phyloP scores from a whole-genome alignment of 257 asterid species.

The Cinchona pubescens region DNA sequence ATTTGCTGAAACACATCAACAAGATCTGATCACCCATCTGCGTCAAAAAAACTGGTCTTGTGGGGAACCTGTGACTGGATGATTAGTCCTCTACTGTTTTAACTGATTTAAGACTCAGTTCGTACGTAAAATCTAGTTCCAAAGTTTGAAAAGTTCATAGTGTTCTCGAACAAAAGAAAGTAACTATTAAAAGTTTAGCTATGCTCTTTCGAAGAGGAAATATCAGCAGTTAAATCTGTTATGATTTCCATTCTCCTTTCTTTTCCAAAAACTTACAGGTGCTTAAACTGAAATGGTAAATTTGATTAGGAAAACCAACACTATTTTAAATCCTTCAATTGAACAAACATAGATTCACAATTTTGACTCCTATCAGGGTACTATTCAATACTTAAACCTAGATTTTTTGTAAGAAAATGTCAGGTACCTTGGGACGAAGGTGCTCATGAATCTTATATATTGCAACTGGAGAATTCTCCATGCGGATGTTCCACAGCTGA shows the following conservation, averaged over 20 bases:
- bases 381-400: neutral
- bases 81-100: no score
- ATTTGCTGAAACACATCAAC: no score
- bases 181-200: neutral
- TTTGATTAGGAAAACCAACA: neutral
- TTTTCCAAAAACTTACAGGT: neutral
- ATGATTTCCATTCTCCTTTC: neutral
- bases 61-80: no score
- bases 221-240: neutral
- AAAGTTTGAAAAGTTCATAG: neutral
- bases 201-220: neutral
- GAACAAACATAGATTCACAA: no score
- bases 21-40: no score
- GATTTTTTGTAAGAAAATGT: conserved; percentile 11
- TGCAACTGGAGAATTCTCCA: conserved; percentile 64
- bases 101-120: no score
- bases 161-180: neutral
- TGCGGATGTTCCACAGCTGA: conserved; percentile 75
- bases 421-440: conserved; percentile 67
- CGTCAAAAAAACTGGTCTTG: no score
- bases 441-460: conserved; percentile 61
- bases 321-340: neutral
- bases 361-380: neutral
- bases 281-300: neutral
- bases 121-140: neutral